Evolutionary conservation across 2,329 filamentous ascomycete species (phyloP), one percentile per base, ranked within the genome.

Genomic region (Teratosphaeria zuluensis): DNA sequence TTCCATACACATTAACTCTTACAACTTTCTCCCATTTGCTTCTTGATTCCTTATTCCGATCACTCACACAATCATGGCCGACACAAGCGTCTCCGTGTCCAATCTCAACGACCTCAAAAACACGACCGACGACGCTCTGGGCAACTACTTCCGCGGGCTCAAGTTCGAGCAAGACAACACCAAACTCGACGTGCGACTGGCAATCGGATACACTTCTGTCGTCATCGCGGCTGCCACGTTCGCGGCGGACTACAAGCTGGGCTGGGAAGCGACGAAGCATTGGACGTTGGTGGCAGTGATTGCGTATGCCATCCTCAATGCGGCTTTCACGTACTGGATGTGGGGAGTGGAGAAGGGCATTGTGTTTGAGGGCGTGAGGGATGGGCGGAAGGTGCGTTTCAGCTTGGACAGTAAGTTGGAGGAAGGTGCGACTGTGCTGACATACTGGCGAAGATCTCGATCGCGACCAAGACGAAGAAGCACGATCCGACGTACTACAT

Each of bases 91-190:
- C 55, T 72, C 70, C 12, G 67, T 69, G 2, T 68, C 72, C 61
- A 69, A 65, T 21, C 65, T 72, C 7, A 61, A 72, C 95, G 94
- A 97, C 73, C 87, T 99, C 64, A 97, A 97, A 76, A 95, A 94
- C 78, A 95, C 92, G 46, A 90, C 89, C 65, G 94, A 99, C 77
- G 94, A 99, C 76, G 90, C 92, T 59, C 86, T 99, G 61, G 85
- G 89, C 60, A 91, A 94, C 76, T 97, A 97, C 78, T 85, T 99
- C 63, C 92, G 90, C 75, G 89, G 85, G 33, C 85, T 97, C 72
- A 86, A 81, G 65, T 96, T 96, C 80, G 82, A 78, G 63, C 91
- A 95, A 75, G 86, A 88, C 63, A 87, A 97, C 77, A 81, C 76
- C 59, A 85, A 94, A 54, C 84, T 86, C 68, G 92, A 97, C 70